phyloP scores from a whole-genome alignment of 2,329 filamentous ascomycete species.

The Cladophialophora psammophila region DNA sequence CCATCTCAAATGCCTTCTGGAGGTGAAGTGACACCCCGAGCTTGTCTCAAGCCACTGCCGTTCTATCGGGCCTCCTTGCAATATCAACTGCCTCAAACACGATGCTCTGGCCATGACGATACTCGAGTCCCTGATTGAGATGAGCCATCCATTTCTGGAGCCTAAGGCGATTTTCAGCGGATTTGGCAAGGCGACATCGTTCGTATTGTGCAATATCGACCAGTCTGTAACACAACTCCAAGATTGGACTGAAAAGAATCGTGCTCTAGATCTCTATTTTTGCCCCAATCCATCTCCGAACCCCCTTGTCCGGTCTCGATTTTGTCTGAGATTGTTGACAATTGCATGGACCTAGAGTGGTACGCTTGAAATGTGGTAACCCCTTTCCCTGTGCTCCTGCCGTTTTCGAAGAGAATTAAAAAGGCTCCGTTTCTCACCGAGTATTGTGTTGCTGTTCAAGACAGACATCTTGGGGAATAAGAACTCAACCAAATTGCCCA shows the following conservation, averaged over 20 bases:
- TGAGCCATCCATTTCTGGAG: not conserved
- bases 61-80: slow-evolving; percentile 15
- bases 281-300: not conserved
- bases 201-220: not conserved
- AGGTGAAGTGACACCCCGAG: slow-evolving; percentile 7
- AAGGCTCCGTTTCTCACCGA: not conserved
- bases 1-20: not conserved
- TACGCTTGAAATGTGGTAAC: slow-evolving; percentile 3
- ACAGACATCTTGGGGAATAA: not conserved
- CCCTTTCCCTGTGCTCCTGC: not conserved
- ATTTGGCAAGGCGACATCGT: not conserved
- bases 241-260: not conserved
- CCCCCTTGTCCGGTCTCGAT: slow-evolving; percentile 6
- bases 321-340: slow-evolving; percentile 24
- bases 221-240: not conserved
- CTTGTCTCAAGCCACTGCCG: slow-evolving; percentile 23
- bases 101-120: slow-evolving; percentile 4
- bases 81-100: slow-evolving; percentile 13
- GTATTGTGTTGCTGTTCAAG: not conserved
- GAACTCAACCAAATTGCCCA: not conserved
- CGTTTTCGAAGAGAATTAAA: slow-evolving; percentile 1
- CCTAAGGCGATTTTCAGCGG: not conserved
- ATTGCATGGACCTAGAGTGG: not conserved
- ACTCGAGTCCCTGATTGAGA: slow-evolving; percentile 16
- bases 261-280: slow-evolving; percentile 14